phyloP scores from a whole-genome alignment of 495 filamentous ascomycete genomes.

The Neurospora terricola region DNA sequence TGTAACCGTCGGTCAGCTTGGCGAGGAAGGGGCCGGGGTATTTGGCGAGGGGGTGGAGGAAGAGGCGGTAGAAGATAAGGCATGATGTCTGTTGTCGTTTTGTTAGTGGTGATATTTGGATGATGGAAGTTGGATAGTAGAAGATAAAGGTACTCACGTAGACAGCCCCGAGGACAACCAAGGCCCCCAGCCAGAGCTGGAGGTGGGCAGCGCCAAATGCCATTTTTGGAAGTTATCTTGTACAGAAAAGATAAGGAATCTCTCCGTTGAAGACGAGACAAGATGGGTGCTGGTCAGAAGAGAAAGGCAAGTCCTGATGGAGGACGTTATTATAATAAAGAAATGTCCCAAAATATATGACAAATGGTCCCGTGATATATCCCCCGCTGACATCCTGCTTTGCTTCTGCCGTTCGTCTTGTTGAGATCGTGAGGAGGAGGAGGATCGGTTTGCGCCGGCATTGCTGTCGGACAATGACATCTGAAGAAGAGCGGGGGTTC shows the following conservation, averaged over 20 bases:
- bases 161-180: constrained; percentile 6
- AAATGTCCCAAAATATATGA: not conserved
- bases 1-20: constrained; percentile 46
- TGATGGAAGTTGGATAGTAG: not conserved
- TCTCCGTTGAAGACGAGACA: not conserved
- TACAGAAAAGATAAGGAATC: not conserved
- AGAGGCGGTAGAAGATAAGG: constrained; percentile 41
- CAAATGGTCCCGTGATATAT: not conserved
- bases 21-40: constrained; percentile 55
- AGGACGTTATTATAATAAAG: not conserved
- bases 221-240: constrained; percentile 8
- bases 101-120: not conserved
- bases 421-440: not conserved
- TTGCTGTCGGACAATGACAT: not conserved
- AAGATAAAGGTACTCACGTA: constrained; percentile 9
- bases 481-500: not conserved
- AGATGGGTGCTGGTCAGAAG: not conserved
- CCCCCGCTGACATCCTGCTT: not conserved
- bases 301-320: not conserved
- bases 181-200: constrained; percentile 21
- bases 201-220: constrained; percentile 16
- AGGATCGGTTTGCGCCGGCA: not conserved
- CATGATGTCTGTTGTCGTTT: constrained; percentile 12
- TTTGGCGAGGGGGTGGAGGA: constrained; percentile 55
- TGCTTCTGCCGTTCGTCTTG: not conserved